Percentiles rank a stretch among this genome's conserved stretches.
Evolutionary conservation across 2,329 filamentous ascomycete genomes (phyloP).

Genomic region (Botryotinia narcissicola): DNA sequence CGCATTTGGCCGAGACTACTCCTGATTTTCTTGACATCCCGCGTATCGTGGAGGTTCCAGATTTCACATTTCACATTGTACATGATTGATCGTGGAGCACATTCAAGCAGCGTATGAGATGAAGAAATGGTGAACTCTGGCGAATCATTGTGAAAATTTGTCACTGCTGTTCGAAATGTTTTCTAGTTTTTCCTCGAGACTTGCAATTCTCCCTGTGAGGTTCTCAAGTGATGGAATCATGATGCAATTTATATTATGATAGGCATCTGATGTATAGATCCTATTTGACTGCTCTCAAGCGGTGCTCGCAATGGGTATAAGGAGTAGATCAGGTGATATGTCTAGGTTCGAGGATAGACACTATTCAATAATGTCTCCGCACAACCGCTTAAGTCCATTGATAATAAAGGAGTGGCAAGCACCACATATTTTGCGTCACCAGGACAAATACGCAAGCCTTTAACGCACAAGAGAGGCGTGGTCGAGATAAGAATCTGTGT

Average conservation of each 20-base stretch:
- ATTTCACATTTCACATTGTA: background rate
- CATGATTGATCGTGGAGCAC: background rate
- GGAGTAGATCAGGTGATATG: too few species aligned
- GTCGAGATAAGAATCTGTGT: background rate
- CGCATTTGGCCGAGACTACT: background rate
- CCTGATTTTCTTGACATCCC: background rate
- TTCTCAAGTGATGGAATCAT: background rate
- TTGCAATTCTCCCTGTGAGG: background rate
- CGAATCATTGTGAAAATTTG: background rate
- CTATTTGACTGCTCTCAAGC: background rate
- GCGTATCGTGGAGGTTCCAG: background rate
- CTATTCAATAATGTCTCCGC: background rate
- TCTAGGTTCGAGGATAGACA: too few species aligned
- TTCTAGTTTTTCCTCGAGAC: background rate
- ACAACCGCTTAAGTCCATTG: background rate
- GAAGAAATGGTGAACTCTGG: background rate
- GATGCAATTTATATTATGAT: background rate
- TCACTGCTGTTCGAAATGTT: background rate
- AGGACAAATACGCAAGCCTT: background rate
- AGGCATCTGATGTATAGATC: background rate
- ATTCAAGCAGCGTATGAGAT: background rate
- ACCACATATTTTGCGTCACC: background rate
- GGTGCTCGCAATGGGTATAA: background rate
- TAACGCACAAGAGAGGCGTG: background rate
- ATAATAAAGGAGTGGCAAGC: background rate